Evolutionary conservation across 2,329 filamentous ascomycete species (phyloP), one percentile per base, ranked within the genome.

Genomic region (Bimuria novae-zelandiae): DNA sequence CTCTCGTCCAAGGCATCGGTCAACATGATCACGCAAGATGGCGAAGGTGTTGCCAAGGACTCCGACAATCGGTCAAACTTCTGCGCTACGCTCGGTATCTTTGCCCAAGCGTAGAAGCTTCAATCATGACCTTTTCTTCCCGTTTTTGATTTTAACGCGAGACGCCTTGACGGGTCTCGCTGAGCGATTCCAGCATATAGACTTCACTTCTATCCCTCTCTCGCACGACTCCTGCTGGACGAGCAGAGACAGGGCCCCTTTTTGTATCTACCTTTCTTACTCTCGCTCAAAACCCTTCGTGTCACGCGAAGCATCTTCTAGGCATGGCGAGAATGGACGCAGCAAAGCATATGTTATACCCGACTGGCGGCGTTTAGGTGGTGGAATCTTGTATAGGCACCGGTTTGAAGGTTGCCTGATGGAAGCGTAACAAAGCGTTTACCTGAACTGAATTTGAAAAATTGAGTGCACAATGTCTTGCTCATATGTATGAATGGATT

Each of bases 1-100:
- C 63, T 81, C 22, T 79, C 72, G 37, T 79, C 79, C 51, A 80
- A 79, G 69, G 79, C 77, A 0, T 70, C 74, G 0, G 76, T 79
- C 57, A 79, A 78, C 62, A 81, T 81, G 79, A 72, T 81, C 53
- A 72, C 75, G 2, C 67, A 72, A 39, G 62, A 65, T 23, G 70
- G 74, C 22, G 52, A 65, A 52, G 72, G 71, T 36, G 56, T 71
- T 4, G 67, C 72, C 12, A 65, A 70, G 51, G 79, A 77, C 46
- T 63, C 63, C 23, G 77, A 79, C 60, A 80, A 81, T 61, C 69
- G 75, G 30, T 75, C 73, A 60, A 76, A 78, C 63, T 81, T 80
- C 65, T 78, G 78, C 59, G 77, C 75, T 39, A 80, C 78, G 3
- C 59, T 81, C 16, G 77, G 74, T 1, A 70, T 73, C 56, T 74